These are phyloP conservation scores for Candida sanyaensis DNA, from an alignment of 1,139 yeast genomes.

Conservation along the genomic window DNA sequence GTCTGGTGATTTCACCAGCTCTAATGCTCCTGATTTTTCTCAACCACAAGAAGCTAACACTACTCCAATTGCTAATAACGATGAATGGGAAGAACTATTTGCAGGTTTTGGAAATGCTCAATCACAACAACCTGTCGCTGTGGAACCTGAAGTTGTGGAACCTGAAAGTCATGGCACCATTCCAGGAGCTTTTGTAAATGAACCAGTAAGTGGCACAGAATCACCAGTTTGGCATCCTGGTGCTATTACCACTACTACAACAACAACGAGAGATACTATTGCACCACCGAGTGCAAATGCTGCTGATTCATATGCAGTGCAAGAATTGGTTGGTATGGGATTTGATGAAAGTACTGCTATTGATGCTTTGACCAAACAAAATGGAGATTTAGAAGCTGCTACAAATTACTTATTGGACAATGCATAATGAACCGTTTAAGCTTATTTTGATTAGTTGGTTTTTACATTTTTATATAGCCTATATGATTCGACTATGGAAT, in stretches of 20 bases:
- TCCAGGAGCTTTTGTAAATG: background rate
- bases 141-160: slow-evolving; percentile 49
- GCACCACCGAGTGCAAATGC: slow-evolving; percentile 1
- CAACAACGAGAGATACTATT: slow-evolving; percentile 4
- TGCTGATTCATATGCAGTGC: slow-evolving; percentile 35
- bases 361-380: slow-evolving; percentile 65
- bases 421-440: slow-evolving; percentile 26
- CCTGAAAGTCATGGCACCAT: background rate
- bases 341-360: slow-evolving; percentile 66
- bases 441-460: slow-evolving; percentile 15
- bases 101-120: slow-evolving; percentile 80
- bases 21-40: slow-evolving; percentile 32
- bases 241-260: slow-evolving; percentile 11
- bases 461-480: too few relatives aligned
- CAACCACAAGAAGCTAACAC: slow-evolving; percentile 14
- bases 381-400: slow-evolving; percentile 82
- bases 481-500: too few relatives aligned
- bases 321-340: slow-evolving; percentile 89
- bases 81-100: slow-evolving; percentile 94
- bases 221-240: slow-evolving; percentile 5
- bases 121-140: slow-evolving; percentile 11
- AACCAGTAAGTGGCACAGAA: background rate
- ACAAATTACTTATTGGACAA: slow-evolving; percentile 80
- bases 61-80: slow-evolving; percentile 36
- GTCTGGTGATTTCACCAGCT: slow-evolving; percentile 43